These are phyloP conservation scores for Cryptococcus sp. DNA, from an alignment of 1,284 basidiomycete species.

Conservation along the genomic window DNA sequence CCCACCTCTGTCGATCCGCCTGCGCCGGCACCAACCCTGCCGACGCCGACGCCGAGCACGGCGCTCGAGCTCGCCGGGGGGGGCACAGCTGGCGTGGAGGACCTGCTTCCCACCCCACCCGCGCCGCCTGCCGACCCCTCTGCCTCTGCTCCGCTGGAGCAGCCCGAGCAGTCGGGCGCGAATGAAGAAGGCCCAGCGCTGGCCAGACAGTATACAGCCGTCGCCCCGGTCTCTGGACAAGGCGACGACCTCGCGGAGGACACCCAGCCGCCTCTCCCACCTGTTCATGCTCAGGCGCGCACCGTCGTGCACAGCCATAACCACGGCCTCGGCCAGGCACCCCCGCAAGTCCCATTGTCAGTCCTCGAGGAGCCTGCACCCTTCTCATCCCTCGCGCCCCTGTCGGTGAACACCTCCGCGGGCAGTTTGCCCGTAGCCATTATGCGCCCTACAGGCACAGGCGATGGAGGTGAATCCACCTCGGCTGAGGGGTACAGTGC, in stretches of 20 bases:
- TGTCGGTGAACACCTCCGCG: neutral
- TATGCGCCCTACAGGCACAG: too few relatives aligned
- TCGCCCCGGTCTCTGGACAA: constrained; percentile 6
- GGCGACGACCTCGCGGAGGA: too few relatives aligned
- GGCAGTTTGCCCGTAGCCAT: constrained; percentile 2
- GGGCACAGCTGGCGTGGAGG: constrained; percentile 21
- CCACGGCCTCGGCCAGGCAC: too few relatives aligned
- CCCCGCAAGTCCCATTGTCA: too few relatives aligned
- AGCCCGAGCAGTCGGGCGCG: constrained; percentile 2
- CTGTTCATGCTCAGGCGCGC: too few relatives aligned
- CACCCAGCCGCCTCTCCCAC: too few relatives aligned
- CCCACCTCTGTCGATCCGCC: constrained; percentile 1
- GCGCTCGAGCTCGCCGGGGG: constrained; percentile 16
- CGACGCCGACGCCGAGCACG: constrained; percentile 21
- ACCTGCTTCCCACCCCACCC: constrained; percentile 12
- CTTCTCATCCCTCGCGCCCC: too few relatives aligned
- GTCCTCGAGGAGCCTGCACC: too few relatives aligned
- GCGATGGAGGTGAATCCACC: too few relatives aligned
- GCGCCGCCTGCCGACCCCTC: too few relatives aligned
- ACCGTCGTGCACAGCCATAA: too few relatives aligned
- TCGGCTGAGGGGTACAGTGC: neutral
- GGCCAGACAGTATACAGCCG: constrained; percentile 22
- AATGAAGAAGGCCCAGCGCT: constrained; percentile 17
- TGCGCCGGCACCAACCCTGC: constrained; percentile 2
- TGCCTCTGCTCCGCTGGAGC: too few relatives aligned